These are phyloP conservation scores for Sporothrix pseudoabietina DNA, from an alignment of 2,329 filamentous ascomycete genomes.

Conservation along the genomic window DNA sequence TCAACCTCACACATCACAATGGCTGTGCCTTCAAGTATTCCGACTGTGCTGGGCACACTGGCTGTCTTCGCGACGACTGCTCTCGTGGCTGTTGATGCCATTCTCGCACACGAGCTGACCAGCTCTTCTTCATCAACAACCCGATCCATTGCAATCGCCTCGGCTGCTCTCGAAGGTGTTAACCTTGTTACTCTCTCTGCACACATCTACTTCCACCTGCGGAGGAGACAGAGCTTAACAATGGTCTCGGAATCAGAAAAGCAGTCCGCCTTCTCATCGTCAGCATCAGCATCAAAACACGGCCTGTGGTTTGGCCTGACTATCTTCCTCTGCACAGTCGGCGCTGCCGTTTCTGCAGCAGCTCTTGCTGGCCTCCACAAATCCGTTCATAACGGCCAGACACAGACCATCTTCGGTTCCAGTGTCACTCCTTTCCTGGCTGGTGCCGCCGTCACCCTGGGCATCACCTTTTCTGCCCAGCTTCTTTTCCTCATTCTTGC, in stretches of 20 bases:
- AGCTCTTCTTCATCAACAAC: constrained; percentile 39
- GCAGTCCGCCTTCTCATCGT: not conserved
- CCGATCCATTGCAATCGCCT: constrained; percentile 44
- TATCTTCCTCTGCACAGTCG: constrained; percentile 48
- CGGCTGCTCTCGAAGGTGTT: constrained; percentile 44
- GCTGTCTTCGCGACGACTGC: constrained; percentile 47
- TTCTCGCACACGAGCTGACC: constrained; percentile 45
- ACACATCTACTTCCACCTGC: constrained; percentile 42
- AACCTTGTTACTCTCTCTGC: constrained; percentile 44
- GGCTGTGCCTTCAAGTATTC: constrained; percentile 42
- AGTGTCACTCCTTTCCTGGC: constrained; percentile 46
- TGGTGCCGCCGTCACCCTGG: constrained; percentile 50
- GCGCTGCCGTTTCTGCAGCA: constrained; percentile 50
- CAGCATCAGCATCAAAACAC: constrained; percentile 29
- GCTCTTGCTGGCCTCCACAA: constrained; percentile 48
- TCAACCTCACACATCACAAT: constrained; percentile 37
- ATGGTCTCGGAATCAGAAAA: constrained; percentile 32
- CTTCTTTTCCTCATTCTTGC: constrained; percentile 52
- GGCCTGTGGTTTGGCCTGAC: constrained; percentile 45
- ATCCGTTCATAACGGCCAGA: constrained; percentile 37
- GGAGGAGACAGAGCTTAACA: constrained; percentile 30
- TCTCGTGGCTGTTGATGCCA: constrained; percentile 46
- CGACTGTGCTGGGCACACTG: constrained; percentile 44
- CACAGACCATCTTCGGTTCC: constrained; percentile 42
- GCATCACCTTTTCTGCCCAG: constrained; percentile 51